Evolutionary conservation across 192 early-diverging fungal genomes (phyloP).

Genomic region (Rhizoclosmatium sp.): DNA sequence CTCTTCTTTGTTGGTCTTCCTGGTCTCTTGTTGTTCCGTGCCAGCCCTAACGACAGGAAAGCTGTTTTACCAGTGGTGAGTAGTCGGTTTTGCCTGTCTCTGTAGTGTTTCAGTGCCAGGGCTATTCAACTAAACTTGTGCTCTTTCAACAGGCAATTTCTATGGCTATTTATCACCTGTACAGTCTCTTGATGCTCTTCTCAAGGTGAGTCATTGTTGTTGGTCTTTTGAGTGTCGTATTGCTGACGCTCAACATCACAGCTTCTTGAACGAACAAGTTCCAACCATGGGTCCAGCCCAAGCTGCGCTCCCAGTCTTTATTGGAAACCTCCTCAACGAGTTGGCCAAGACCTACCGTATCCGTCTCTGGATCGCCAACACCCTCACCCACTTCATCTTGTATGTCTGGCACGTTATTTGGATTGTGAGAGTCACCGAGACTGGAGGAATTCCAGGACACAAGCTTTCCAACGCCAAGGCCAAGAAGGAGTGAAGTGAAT

Average conservation of each 20-base stretch:
- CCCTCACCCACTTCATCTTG: neutral
- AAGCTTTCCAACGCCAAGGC: neutral
- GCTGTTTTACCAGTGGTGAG: constrained; percentile 2
- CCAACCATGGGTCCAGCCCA: neutral
- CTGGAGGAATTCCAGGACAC: constrained; percentile 13
- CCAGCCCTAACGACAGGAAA: neutral
- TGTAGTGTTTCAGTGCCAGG: neutral
- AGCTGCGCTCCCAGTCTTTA: neutral
- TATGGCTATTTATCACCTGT: constrained; percentile 1
- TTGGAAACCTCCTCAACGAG: neutral
- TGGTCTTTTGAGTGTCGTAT: neutral
- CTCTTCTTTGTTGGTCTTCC: constrained; percentile 23
- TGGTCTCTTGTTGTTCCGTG: neutral
- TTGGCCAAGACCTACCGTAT: constrained; percentile 12
- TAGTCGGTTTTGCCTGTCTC: neutral
- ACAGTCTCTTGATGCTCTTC: neutral
- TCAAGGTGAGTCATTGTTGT: neutral
- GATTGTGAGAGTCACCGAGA: constrained; percentile 9
- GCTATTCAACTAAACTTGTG: no score
- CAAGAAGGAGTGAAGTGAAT: constrained; percentile 15
- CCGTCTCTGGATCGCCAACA: constrained; percentile 5
- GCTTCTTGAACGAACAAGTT: constrained; percentile 1
- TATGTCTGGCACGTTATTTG: constrained; percentile 19
- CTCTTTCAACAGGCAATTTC: neutral
- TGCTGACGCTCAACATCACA: neutral